These are phyloP conservation scores for Pichia sp. DNA, from an alignment of 1,139 yeast genomes.

Conservation along the genomic window DNA sequence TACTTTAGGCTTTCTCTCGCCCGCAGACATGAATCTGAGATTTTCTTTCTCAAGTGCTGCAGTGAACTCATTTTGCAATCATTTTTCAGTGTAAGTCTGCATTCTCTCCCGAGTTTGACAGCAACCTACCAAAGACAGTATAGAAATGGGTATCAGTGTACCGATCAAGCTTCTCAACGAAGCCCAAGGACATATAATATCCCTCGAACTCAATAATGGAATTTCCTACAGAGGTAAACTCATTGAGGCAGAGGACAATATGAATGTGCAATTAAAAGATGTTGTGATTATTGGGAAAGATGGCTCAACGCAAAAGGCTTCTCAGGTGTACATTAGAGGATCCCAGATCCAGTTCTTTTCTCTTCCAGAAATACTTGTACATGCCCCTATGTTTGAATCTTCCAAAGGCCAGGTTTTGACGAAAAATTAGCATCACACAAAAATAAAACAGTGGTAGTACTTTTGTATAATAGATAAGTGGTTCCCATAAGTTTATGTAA, in stretches of 20 bases:
- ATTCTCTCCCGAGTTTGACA: background rate
- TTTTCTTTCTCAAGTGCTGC: background rate
- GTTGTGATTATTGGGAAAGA: conserved; percentile 75
- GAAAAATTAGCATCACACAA: background rate
- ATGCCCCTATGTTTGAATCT: conserved; percentile 70
- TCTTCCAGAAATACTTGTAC: conserved; percentile 81
- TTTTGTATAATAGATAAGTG: background rate
- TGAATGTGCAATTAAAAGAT: conserved; percentile 86
- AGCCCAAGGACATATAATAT: conserved; percentile 83
- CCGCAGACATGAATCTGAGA: background rate
- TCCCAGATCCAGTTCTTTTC: conserved; percentile 81
- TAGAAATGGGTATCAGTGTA: conserved; percentile 37
- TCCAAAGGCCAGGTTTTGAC: background rate
- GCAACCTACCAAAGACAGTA: background rate
- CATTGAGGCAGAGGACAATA: conserved; percentile 67
- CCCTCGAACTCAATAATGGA: conserved; percentile 81
- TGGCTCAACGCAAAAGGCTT: conserved; percentile 73
- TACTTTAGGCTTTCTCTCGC: background rate
- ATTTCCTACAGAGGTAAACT: conserved; percentile 85
- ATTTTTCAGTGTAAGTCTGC: background rate
- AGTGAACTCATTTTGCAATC: background rate
- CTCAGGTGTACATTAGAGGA: conserved; percentile 87
- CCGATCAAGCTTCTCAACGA: conserved; percentile 87
- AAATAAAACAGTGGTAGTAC: background rate
- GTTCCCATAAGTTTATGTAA: background rate